Conservation (phyloP, 2,329 filamentous ascomycete genomes). For the Stemphylium vesicarium region DNA sequence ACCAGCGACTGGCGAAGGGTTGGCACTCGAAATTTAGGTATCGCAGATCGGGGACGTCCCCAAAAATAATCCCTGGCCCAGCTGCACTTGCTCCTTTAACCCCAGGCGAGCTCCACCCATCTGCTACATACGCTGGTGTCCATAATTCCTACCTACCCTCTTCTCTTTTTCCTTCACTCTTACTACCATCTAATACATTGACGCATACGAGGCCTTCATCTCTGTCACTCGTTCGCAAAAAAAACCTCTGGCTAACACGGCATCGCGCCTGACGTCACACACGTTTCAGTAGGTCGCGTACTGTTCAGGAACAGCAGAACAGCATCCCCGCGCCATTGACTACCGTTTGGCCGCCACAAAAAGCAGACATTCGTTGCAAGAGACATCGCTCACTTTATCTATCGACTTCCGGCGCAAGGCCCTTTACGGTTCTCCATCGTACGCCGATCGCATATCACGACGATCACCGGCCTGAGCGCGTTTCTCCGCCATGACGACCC, state of each 20-base stretch:
- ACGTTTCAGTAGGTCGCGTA: slow-evolving; percentile 4
- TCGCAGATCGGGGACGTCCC: slow-evolving; percentile 28
- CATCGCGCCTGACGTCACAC: slow-evolving; percentile 17
- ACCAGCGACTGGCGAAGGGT: slow-evolving; percentile 15
- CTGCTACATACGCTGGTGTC: slow-evolving; percentile 9
- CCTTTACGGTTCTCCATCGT: background rate
- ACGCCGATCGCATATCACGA: background rate
- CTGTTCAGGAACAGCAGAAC: slow-evolving; percentile 3
- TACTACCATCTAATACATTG: background rate
- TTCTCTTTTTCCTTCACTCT: background rate
- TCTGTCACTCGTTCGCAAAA: slow-evolving; percentile 6
- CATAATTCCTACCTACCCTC: background rate
- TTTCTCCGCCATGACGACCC: slow-evolving; percentile 43
- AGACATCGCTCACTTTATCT: background rate
- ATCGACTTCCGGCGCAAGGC: background rate
- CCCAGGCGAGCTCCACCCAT: slow-evolving; percentile 16
- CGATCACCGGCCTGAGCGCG: slow-evolving; percentile 3
- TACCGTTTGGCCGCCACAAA: background rate
- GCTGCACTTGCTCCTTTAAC: slow-evolving; percentile 19
- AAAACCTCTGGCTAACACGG: background rate
- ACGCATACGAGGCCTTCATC: background rate
- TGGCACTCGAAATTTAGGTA: slow-evolving; percentile 17
- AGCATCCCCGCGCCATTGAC: slow-evolving; percentile 7
- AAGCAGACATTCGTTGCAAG: slow-evolving; percentile 2
- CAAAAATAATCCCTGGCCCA: slow-evolving; percentile 24